Percentiles rank a stretch among this genome's conserved stretches.
Conservation (phyloP, 2,329 filamentous ascomycete genomes). For the Penicillium polonicum region DNA sequence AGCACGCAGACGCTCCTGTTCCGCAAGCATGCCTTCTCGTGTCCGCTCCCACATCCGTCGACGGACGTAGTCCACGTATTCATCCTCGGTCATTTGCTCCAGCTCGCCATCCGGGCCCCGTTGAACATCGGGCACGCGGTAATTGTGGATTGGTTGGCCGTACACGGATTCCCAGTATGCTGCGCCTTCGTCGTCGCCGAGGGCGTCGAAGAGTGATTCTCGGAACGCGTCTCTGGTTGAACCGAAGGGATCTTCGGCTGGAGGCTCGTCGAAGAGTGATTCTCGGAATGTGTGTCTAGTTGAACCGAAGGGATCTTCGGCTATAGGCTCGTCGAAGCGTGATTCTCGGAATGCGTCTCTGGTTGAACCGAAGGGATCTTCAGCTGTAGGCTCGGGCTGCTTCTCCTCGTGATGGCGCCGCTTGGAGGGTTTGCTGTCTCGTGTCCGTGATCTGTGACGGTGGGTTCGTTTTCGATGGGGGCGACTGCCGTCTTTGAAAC, state of each 20-base stretch:
- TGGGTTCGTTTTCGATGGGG: slow-evolving; percentile 16
- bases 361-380: neutral
- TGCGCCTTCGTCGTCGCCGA: slow-evolving; percentile 95
- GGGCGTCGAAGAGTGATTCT: slow-evolving; percentile 92
- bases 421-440: slow-evolving; percentile 19
- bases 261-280: slow-evolving; percentile 77
- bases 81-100: slow-evolving; percentile 86
- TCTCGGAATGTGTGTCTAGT: slow-evolving; percentile 74
- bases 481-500: slow-evolving; percentile 16
- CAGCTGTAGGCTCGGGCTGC: neutral
- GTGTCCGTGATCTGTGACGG: slow-evolving; percentile 1
- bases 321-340: slow-evolving; percentile 69
- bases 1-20: slow-evolving; percentile 63
- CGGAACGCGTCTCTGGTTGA: slow-evolving; percentile 68
- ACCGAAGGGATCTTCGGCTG: neutral
- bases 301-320: neutral
- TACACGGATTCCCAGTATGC: slow-evolving; percentile 96
- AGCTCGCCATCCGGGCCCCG: slow-evolving; percentile 57
- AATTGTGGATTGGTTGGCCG: slow-evolving; percentile 87
- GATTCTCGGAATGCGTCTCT: slow-evolving; percentile 83
- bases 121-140: slow-evolving; percentile 53
- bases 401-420: slow-evolving; percentile 24
- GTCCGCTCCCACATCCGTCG: slow-evolving; percentile 95
- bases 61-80: slow-evolving; percentile 84
- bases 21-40: slow-evolving; percentile 77